Evolutionary conservation across 345 rosid genomes (phyloP).

Genomic region (Cardamine resedifolia): DNA sequence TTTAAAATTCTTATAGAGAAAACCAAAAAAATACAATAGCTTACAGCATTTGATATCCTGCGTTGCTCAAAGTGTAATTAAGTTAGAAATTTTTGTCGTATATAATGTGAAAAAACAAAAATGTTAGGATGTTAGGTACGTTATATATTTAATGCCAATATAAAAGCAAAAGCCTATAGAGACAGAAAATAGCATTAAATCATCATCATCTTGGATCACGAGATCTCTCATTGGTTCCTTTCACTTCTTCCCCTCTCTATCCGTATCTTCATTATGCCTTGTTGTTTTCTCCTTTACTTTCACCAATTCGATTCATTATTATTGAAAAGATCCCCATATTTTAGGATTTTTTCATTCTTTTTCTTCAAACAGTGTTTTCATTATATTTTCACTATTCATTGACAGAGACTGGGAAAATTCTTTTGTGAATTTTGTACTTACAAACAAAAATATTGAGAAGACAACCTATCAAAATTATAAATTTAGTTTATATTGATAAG

Average conservation of each 20-base stretch:
- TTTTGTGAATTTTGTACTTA: neutral
- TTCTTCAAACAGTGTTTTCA: constrained; percentile 20
- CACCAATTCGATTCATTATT: constrained; percentile 14
- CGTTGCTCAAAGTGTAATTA: constrained; percentile 9
- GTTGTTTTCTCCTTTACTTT: constrained; percentile 21
- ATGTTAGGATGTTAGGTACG: constrained; percentile 37
- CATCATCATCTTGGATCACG: constrained; percentile 45
- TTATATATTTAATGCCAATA: constrained; percentile 26
- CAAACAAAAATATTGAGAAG: neutral
- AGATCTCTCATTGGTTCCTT: constrained; percentile 40
- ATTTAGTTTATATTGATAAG: neutral
- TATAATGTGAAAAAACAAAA: constrained; percentile 22
- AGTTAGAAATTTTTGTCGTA: constrained; percentile 31
- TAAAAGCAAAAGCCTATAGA: constrained; percentile 31
- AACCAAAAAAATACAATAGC: neutral
- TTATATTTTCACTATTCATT: constrained; percentile 31
- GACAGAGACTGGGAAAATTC: constrained; percentile 11
- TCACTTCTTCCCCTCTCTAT: constrained; percentile 28
- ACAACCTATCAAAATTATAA: neutral
- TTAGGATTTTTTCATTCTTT: constrained; percentile 16
- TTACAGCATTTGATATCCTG: constrained; percentile 15
- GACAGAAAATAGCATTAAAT: constrained; percentile 33
- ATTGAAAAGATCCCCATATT: constrained; percentile 9
- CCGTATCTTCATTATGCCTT: constrained; percentile 30
- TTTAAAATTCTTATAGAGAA: neutral